Evolutionary conservation across 352 stramenopile genomes (phyloP).

Genomic region (Pythium inflatum): DNA sequence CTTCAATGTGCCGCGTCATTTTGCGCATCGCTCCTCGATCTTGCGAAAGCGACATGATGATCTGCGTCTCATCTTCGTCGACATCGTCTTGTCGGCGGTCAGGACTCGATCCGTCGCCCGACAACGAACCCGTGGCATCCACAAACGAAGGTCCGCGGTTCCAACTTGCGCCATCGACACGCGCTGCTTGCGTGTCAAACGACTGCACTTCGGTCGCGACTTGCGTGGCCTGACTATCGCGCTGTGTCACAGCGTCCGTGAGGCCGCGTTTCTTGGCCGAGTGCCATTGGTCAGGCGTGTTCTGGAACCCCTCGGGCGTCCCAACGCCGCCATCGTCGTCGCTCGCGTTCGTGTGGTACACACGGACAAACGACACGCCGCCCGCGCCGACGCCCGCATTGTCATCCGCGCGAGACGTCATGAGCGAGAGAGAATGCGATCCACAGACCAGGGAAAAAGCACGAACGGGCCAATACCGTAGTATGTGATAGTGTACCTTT

Average conservation of each 20-base stretch:
- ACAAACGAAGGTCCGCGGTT: conserved; percentile 50
- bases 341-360: conserved; percentile 40
- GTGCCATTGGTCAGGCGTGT: conserved; percentile 52
- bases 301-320: conserved; percentile 65
- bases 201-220: conserved; percentile 30
- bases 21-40: conserved; percentile 41
- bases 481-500: conserved; percentile 3
- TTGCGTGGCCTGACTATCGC: conserved; percentile 55
- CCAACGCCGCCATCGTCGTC: conserved; percentile 57
- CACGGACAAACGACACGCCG: conserved; percentile 36
- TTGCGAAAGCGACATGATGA: conserved; percentile 74
- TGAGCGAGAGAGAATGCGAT: background rate
- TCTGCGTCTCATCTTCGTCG: conserved; percentile 85
- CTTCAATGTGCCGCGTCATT: conserved; percentile 43
- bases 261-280: conserved; percentile 42
- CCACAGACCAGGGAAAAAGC: too few species aligned
- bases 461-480: conserved; percentile 9
- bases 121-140: conserved; percentile 31
- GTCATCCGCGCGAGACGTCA: conserved; percentile 6
- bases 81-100: conserved; percentile 43
- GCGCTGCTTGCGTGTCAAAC: conserved; percentile 7
- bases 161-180: background rate
- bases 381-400: background rate
- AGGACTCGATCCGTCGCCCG: conserved; percentile 10
- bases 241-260: conserved; percentile 24